Evolutionary conservation across 2,329 filamentous ascomycete species (phyloP), one percentile per base, ranked within the genome.

Genomic region (Pezicula neosporulosa): DNA sequence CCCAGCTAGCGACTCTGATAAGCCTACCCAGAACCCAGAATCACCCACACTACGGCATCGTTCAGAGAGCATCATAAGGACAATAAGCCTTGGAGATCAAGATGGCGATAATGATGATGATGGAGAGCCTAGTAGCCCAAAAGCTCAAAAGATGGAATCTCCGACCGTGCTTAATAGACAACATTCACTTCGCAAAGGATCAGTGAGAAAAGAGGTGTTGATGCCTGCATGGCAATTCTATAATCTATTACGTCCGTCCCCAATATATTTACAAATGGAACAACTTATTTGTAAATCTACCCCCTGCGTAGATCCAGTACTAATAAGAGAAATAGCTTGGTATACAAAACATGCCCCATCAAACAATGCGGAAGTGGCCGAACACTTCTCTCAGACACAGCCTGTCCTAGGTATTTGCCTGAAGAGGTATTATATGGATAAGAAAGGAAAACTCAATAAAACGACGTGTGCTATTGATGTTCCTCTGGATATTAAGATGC

Each of bases 191-290:
- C 57, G 66, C 18, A 68, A 64, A 58, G 66, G 60, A 13, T 57
- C 61, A 36, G 54, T 78, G 46, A 69, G 79, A 57, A 96, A 93
- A 64, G 92, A 96, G 62, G 88, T 97, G 13, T 86, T 93, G 52
- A 96, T 97, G 75, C 93, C 93, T 36, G 94, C 94, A 2, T 97
- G 92, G 91, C 93, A 97, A 63, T 96, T 97, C 65, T 97, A 97
- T 71, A 90, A 89, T 63, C 75, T 97, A 24, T 90, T 97, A 61
- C 92, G 88, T 91, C 74, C 72, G 87, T 77, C 45, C 50, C 58
- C 61, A 51, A 56, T 63, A 61, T 55, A 48, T 48, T 48, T 49
- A 44, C 43, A 51, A 55, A 45, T 55, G 27, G 21, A 53, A 41
- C 62, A 63, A 59, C 65, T 47, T 50, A 44, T 7, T 27, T 44